Evolutionary conservation across 179 eudicot genomes (phyloP), one percentile per base, ranked within the genome.

Genomic region (Silene noctiflora): DNA sequence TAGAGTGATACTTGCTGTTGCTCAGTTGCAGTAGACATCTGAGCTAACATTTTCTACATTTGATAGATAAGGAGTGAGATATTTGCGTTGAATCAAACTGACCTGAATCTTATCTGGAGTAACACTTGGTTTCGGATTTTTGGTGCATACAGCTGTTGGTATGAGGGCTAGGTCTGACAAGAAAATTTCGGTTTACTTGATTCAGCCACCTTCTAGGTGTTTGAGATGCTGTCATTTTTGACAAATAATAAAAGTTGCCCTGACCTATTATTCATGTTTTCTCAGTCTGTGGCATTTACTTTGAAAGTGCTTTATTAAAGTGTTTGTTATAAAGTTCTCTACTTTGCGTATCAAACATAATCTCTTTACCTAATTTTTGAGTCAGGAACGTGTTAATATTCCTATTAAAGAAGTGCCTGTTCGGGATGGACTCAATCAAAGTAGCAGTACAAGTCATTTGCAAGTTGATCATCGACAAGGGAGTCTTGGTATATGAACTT

Each of bases 401-500:
- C 67, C 29, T 60, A 60, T 25, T 29, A 67, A 71, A 19, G 77
- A 65, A 35, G 25, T 22, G 20, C 73, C 55, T 62, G 27, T 42
- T 70, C 81, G 58, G 25, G 55, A 39, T 64, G 76, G 21, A 63
- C 55, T 39, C 39, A 78, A 84, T 25, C 17, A 4, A 55, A 78
- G 78, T 67, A 63, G 25, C 64, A 58, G 27, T 64, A 75, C 63
- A 66, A 70, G 22, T 24, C 70, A 78, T 17, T 21, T 67, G 60
- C 71, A 60, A 66, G 69, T 19, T 67, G 64, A 68, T 31, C 78
- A 66, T 27, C 63, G 27, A 42, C 66, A 76, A 58, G 60, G 56
- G 33, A 69, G 51, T 69, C 77, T 66, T 71, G 86, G 83, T 81
- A 78, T n/a, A 46, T 66, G 44, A 39, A 61, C 31, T 56, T 75